Base-by-base conservation (phyloP, 495 filamentous ascomycete genomes). In the Penicillium herquei region DNA sequence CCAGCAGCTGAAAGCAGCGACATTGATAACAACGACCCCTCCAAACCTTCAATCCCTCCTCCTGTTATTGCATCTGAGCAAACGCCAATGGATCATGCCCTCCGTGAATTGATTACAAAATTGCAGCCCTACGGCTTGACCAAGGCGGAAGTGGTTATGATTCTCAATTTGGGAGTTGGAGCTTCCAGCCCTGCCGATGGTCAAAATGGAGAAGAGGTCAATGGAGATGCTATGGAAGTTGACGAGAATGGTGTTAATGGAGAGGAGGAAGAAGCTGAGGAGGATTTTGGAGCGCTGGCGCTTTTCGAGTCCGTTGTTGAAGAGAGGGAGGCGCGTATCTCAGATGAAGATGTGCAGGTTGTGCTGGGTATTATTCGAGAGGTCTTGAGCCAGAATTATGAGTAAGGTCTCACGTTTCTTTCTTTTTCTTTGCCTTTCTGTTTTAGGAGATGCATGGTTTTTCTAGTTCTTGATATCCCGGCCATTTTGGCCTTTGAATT, bases 101-200 rank as follows among this genome's bases (percentile, higher is more conserved):
- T 76, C 11, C 65, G 68, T 13, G 69, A 69, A 2, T 69, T 85
- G 6, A 61, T 83, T 7, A 58, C 61, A 2, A 53, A 61, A 12
- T 56, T 84, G 9, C 66, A 72, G 44, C 74, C 76, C 0, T 84
- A 72, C 52, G 70, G 72, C n/a, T 64, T 86, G 37, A 82, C 79
- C 18, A 87, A 88, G 69, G 77, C 78, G 0, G 85, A 88, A 66
- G 68, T 85, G 10, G 63, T 88, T 7, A 87, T 84, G 82, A 82
- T 87, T 35, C 56, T 86, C 6, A 87, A 88, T 59, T 62, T 86
- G 40, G 76, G 76, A 0, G 55, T 79, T n/a, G 76, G 76, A 3
- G 2, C 76, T 5, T 44, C 49, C 10, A 3, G 39, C 1, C 41
- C 53, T 18, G 12, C 42, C 49, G n/a, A n/a, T n/a, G 39, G 56